These are phyloP conservation scores for Areca catechu DNA, from an alignment of 176 grass and related monocot genomes.

Conservation along the genomic window DNA sequence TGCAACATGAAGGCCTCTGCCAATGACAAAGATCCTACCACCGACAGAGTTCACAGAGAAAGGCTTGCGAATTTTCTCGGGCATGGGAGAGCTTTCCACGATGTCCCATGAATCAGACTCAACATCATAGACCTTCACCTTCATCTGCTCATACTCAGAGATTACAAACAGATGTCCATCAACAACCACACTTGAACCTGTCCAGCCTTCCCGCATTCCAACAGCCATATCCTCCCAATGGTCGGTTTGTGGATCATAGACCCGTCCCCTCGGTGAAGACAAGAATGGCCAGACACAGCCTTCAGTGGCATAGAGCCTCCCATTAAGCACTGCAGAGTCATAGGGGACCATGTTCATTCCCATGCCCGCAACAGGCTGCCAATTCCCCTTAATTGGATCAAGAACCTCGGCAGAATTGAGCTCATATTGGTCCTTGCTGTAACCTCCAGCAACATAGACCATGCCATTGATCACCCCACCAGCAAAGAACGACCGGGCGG, in stretches of 20 bases:
- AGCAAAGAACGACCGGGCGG: conserved; percentile 77
- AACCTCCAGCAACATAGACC: conserved; percentile 82
- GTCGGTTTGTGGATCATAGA: conserved; percentile 53
- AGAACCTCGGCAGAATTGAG: conserved; percentile 67
- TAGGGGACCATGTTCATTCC: conserved; percentile 67
- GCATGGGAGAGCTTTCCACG: conserved; percentile 45
- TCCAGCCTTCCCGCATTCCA: conserved; percentile 96
- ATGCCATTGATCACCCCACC: conserved; percentile 58
- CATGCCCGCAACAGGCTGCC: conserved; percentile 57
- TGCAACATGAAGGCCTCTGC: conserved; percentile 53
- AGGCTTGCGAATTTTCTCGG: conserved; percentile 64
- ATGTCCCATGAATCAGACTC: conserved; percentile 58
- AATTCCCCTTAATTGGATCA: conserved; percentile 44
- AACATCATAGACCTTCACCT: conserved; percentile 63
- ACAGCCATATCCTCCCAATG: conserved; percentile 64
- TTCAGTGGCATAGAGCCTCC: conserved; percentile 60
- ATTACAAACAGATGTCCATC: conserved; percentile 55
- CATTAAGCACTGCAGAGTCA: conserved; percentile 65
- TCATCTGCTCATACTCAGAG: conserved; percentile 82
- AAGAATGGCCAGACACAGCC: conserved; percentile 89
- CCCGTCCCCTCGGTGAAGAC: conserved; percentile 64
- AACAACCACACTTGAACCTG: conserved; percentile 45
- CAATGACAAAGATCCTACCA: conserved; percentile 51
- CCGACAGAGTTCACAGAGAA: conserved; percentile 56
- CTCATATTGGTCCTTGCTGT: conserved; percentile 77